phyloP scores from a whole-genome alignment of 768 basidiomycete species.

The Trichaptum fuscoviolaceum region DNA sequence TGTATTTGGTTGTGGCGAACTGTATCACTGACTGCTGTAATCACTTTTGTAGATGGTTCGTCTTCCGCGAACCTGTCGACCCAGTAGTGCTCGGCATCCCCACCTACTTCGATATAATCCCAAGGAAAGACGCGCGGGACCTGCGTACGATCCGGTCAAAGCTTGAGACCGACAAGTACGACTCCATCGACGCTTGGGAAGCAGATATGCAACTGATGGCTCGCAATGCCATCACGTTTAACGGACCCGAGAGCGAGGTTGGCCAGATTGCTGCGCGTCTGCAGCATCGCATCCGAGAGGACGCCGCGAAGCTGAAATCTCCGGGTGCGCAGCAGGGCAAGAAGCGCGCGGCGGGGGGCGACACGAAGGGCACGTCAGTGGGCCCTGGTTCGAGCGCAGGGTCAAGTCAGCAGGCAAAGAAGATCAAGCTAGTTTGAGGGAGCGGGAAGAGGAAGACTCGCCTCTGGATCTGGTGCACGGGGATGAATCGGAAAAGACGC shows the following conservation, averaged over 20 bases:
- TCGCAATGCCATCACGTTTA: conserved; percentile 84
- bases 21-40: conserved; percentile 12
- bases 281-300: conserved; percentile 47
- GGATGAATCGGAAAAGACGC: too few species aligned
- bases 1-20: conserved; percentile 14
- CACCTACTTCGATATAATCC: conserved; percentile 82
- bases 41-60: conserved; percentile 50
- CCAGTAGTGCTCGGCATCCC: conserved; percentile 79
- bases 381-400: neutral
- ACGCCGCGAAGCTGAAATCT: conserved; percentile 44
- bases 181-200: conserved; percentile 70
- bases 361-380: neutral
- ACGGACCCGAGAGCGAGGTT: conserved; percentile 77
- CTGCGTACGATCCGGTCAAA: conserved; percentile 75
- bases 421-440: neutral
- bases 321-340: conserved; percentile 40
- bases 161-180: conserved; percentile 79
- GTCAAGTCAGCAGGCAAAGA: neutral
- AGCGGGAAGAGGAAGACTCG: neutral
- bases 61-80: conserved; percentile 87
- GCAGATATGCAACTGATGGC: conserved; percentile 87
- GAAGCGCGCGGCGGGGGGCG: conserved; percentile 2
- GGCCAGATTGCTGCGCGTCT: conserved; percentile 52
- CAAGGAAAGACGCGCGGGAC: conserved; percentile 82
- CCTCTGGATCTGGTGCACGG: too few species aligned